Conservation (phyloP, 176 grass and related monocot species). For the Zizania latifolia region DNA sequence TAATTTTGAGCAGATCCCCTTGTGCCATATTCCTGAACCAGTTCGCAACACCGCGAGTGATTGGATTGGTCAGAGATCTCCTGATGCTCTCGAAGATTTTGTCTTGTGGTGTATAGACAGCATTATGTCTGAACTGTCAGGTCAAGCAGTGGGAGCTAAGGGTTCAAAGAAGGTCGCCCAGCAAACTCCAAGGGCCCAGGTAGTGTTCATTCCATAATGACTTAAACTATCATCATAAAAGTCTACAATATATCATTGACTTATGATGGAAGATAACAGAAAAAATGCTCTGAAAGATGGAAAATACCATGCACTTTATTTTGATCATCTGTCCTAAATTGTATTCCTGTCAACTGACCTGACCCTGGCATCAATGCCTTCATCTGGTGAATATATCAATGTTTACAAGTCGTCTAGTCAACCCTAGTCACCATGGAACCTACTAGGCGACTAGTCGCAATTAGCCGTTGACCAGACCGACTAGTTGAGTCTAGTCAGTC, state of each 20-base stretch:
- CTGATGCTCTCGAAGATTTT: conserved; percentile 72
- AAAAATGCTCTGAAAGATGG: not conserved
- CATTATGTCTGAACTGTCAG: conserved; percentile 73
- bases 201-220: conserved; percentile 24
- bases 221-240: not conserved
- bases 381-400: not conserved
- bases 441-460: no score
- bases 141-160: conserved; percentile 53
- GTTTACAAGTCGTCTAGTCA: no score
- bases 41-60: conserved; percentile 71
- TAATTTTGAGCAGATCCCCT: conserved; percentile 50
- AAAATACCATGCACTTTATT: not conserved
- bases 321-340: not conserved
- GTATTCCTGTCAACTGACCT: not conserved
- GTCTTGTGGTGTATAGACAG: conserved; percentile 85
- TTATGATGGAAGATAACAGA: not conserved
- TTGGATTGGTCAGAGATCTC: conserved; percentile 71
- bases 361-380: not conserved
- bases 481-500: no score
- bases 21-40: conserved; percentile 72
- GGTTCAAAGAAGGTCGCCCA: conserved; percentile 69
- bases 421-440: no score
- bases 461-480: no score
- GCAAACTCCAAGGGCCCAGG: conserved; percentile 80
- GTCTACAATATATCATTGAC: not conserved